These are phyloP conservation scores for Centella asiatica DNA, from an alignment of 129 eudicot species.

Conservation along the genomic window DNA sequence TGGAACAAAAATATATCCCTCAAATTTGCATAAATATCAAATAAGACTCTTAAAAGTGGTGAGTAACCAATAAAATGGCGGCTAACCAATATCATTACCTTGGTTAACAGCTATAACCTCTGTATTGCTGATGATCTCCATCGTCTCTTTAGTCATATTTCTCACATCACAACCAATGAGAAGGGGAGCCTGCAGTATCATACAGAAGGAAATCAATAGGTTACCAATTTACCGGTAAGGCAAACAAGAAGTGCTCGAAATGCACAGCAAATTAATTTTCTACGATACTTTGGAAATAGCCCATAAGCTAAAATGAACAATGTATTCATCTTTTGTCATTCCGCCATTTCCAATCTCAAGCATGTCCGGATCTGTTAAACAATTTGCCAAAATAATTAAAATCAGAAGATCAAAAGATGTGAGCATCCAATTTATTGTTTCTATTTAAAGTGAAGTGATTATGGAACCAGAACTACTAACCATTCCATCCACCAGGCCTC, in stretches of 20 bases:
- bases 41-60: too few relatives aligned
- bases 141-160: conserved; percentile 41
- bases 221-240: background rate
- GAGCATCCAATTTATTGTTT: background rate
- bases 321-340: conserved; percentile 69
- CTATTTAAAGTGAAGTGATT: background rate
- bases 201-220: background rate
- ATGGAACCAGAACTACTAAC: conserved; percentile 33
- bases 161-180: conserved; percentile 84
- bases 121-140: conserved; percentile 53
- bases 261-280: background rate
- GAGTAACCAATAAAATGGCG: too few relatives aligned
- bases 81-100: conserved; percentile 27
- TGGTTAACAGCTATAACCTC: conserved; percentile 90
- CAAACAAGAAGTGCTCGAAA: background rate
- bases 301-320: conserved; percentile 87
- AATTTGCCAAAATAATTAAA: background rate
- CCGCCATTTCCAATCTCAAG: conserved; percentile 97
- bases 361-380: conserved; percentile 82
- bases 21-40: too few relatives aligned
- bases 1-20: too few relatives aligned
- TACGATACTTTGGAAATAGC: conserved; percentile 68
- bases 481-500: conserved; percentile 99
- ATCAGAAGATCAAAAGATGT: background rate
- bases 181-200: conserved; percentile 65